Evolutionary conservation across 805 yeast species (phyloP), one percentile per base, ranked within the genome.

Genomic region (Pichia occidentalis): DNA sequence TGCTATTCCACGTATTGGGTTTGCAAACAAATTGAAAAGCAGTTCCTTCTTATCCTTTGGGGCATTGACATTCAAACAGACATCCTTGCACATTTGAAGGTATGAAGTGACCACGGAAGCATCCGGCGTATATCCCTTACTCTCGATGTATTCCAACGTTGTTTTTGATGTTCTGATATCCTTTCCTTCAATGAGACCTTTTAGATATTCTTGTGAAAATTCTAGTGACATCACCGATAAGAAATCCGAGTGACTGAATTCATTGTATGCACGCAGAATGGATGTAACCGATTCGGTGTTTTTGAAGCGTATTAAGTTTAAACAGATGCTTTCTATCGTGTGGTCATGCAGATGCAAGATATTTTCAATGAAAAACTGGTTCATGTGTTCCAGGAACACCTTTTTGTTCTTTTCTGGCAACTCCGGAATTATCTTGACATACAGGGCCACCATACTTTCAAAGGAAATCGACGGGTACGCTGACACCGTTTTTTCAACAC

Each of bases 21-120:
- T 20, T 1, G 54, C 34, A 23, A 51, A 47, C 8, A 51, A 49
- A 37, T 49, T 55, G 38, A 56, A 57, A 7, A 57, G 35, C 27
- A 51, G 24, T 30, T 37, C 46, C 24, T 48, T 47, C 23, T 50
- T 47, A 5, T 32, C 35, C 18, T 37, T 37, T 4, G 38, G 33
- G 1, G 52, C 37, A 24, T 51, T 33, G 13, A 54, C 33, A 3
- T 47, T 34, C 2, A 23, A 13, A 16, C 54, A 48, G 7, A 42
- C 34, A 1, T 33, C 20, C 5, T 45, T 34, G 1, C 53, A 37
- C 12, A 54, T 29, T 9, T 24, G 12, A 9, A 51, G 17, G 24
- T 57, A 57, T 1, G 39, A 26, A 10, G 43, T 40, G 4, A 51
- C 21, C 2, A 35, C n/a, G 6, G 31, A 27, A 7, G 36, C 12